Base-by-base conservation (phyloP, 495 filamentous ascomycete genomes). In the Bryoglossum gracile region DNA sequence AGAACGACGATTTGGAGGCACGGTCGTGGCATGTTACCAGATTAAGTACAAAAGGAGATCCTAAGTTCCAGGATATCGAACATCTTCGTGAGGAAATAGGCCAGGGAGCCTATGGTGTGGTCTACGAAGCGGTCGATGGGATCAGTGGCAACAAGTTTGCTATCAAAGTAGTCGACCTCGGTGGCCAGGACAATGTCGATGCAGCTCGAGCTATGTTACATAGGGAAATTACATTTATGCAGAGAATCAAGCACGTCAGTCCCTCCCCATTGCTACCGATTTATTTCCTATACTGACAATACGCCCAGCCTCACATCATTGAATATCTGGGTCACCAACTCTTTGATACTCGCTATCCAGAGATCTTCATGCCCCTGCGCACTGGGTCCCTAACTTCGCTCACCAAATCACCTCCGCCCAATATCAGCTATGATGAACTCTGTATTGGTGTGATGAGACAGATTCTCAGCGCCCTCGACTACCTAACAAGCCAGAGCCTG, bases 101-200 rank as follows among this genome's bases (percentile, higher is more conserved):
- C 42, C 13, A 53, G 2, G 61, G 64, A 25, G 54, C 59, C 14
- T 67, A 64, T 24, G 61, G 61, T 14, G 54, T 44, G 3, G 63
- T 65, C n/a, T 64, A 44, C 19, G 50, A 43, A 43, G 61, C 48
- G 9, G 1, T 67, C 11, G 55, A 67, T 39, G 28, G 52, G 8
- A 56, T 43, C 1, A 59, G 37, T 1, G 63, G 61, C 5, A 25
- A 37, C 14, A 23, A 57, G 28, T 64, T 65, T 28, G 63, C 61
- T 23, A 59, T 65, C 41, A 67, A 67, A 46, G 57, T 51, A n/a
- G 62, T 65, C 43, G 56, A 64, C 21, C 36, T 65, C 14, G 41
- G 14, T 10, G 16, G 16, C 13, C 16, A 45, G 4, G n/a, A 56
- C 8, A 26, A 60, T 11, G 48, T 59, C 21, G 63, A 65, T 45